Evolutionary conservation across 2,329 filamentous ascomycete genomes (phyloP).

Genomic region (Pseudopyrenochaeta lycopersici): DNA sequence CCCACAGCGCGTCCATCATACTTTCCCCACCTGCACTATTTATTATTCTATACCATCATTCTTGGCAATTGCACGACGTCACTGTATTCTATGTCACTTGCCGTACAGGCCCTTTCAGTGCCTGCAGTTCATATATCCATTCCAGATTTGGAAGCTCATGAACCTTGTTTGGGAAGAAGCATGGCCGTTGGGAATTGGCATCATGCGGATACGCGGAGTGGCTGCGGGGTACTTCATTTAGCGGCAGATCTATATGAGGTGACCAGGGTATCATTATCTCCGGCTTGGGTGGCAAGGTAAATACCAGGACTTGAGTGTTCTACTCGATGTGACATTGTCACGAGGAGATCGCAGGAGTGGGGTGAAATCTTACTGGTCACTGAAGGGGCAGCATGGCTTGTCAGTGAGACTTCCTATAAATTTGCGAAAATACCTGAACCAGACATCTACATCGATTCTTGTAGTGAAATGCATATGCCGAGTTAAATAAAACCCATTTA

Average conservation of each 20-base stretch:
- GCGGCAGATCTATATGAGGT: slow-evolving; percentile 13
- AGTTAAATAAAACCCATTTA: no score
- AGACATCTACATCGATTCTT: no score
- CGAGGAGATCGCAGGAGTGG: neutral
- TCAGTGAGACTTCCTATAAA: no score
- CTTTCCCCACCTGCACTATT: slow-evolving; percentile 12
- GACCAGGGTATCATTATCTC: neutral
- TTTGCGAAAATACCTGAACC: no score
- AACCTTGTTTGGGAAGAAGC: slow-evolving; percentile 1
- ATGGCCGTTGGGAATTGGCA: slow-evolving; percentile 6
- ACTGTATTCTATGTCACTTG: neutral
- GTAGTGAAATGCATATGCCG: no score
- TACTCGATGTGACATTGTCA: neutral
- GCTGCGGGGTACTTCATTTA: slow-evolving; percentile 21
- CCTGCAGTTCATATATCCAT: neutral
- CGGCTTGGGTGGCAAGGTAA: neutral
- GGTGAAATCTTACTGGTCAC: no score
- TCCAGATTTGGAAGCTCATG: slow-evolving; percentile 4
- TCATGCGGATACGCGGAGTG: slow-evolving; percentile 1
- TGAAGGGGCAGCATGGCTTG: no score
- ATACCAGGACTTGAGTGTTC: neutral
- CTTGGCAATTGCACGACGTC: slow-evolving; percentile 17
- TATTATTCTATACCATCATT: slow-evolving; percentile 11
- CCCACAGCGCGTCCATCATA: neutral
- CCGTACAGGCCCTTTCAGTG: neutral